Percentiles rank a stretch among this genome's conserved stretches.
Conservation (phyloP, 2,329 filamentous ascomycete genomes). For the Aspergillus hiratsukae region DNA sequence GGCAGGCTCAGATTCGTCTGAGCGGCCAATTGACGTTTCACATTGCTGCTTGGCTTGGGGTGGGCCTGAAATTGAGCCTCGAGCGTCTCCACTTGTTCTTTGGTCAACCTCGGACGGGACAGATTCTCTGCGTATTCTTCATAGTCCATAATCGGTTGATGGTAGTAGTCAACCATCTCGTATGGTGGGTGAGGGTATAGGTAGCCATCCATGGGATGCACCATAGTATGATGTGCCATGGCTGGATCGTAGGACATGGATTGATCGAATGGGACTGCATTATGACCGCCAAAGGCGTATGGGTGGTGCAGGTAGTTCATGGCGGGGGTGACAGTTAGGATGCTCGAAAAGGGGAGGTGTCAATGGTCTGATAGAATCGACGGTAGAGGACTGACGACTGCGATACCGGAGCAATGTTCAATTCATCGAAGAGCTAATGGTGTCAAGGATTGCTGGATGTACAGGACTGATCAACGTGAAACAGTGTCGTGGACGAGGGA, state of each 20-base stretch:
- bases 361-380: conserved; percentile 1
- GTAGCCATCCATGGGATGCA: conserved; percentile 36
- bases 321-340: conserved; percentile 8
- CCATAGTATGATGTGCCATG: conserved; percentile 36
- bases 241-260: conserved; percentile 31
- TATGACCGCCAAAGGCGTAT: conserved; percentile 32
- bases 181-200: conserved; percentile 35
- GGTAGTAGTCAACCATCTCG: conserved; percentile 42
- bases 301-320: conserved; percentile 40
- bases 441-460: too few relatives aligned
- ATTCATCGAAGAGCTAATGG: conserved; percentile 3
- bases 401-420: not conserved
- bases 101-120: conserved; percentile 47
- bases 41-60: conserved; percentile 48
- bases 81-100: conserved; percentile 48
- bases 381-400: conserved; percentile 5
- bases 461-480: too few relatives aligned
- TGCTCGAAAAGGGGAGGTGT: conserved; percentile 1
- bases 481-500: not conserved
- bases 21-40: conserved; percentile 46
- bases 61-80: conserved; percentile 48
- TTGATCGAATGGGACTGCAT: conserved; percentile 35
- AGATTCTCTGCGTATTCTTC: conserved; percentile 47
- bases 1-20: conserved; percentile 47
- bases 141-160: conserved; percentile 40